Evolutionary conservation across 2,329 filamentous ascomycete species (phyloP).

Genomic region (Fusarium sororula): DNA sequence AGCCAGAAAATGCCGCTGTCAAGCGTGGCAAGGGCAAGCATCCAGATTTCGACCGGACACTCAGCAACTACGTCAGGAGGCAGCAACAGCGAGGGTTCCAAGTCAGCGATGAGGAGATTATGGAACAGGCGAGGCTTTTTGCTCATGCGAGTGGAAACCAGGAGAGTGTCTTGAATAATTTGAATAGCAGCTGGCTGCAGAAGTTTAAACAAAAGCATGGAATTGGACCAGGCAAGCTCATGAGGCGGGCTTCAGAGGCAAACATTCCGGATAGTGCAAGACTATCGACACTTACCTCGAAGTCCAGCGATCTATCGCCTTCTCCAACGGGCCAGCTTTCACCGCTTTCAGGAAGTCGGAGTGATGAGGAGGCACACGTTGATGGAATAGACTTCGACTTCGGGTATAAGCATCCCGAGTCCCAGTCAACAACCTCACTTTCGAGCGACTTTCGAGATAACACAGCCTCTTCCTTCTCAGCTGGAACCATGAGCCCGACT

Average conservation of each 20-base stretch:
- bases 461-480: constrained; percentile 70
- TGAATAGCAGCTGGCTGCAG: constrained; percentile 84
- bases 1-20: constrained; percentile 70
- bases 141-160: constrained; percentile 73
- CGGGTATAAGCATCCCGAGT: constrained; percentile 46
- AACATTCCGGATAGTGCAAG: constrained; percentile 76
- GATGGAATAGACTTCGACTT: constrained; percentile 47
- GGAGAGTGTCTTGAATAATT: constrained; percentile 75
- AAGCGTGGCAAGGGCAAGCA: constrained; percentile 86
- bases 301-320: constrained; percentile 66
- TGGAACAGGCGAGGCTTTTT: constrained; percentile 85
- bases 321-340: constrained; percentile 73
- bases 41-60: constrained; percentile 90
- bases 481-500: constrained; percentile 76
- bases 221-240: constrained; percentile 59
- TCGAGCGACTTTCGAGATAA: constrained; percentile 48
- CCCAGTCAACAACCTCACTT: constrained; percentile 48
- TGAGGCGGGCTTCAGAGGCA: constrained; percentile 69
- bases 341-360: constrained; percentile 74
- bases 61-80: constrained; percentile 88
- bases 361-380: constrained; percentile 72
- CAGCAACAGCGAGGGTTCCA: constrained; percentile 78
- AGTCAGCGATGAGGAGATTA: constrained; percentile 82
- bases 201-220: constrained; percentile 94
- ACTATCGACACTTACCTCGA: constrained; percentile 56